These are phyloP conservation scores for Vararia minispora DNA, from an alignment of 768 basidiomycete genomes.

Conservation along the genomic window DNA sequence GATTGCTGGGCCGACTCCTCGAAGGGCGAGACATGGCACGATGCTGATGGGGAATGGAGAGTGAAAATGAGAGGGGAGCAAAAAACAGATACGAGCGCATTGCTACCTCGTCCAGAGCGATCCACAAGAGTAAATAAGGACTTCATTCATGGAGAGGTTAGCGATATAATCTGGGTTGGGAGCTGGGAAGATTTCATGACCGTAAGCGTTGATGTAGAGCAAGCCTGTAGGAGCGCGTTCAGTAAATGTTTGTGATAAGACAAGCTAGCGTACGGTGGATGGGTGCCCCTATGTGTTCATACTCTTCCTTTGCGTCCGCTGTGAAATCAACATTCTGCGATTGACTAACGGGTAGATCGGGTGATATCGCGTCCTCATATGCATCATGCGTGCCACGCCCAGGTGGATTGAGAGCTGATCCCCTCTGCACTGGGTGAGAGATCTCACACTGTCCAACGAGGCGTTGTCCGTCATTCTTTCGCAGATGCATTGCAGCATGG, in stretches of 20 bases:
- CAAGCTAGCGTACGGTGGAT: slow-evolving; percentile 43
- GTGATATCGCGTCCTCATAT: no score
- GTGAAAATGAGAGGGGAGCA: neutral
- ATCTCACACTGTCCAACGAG: slow-evolving; percentile 92
- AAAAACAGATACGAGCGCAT: no score
- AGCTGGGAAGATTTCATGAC: slow-evolving; percentile 82
- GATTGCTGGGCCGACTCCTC: slow-evolving; percentile 68
- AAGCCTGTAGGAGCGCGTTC: slow-evolving; percentile 35
- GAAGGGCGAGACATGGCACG: slow-evolving; percentile 83
- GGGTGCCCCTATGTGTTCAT: slow-evolving; percentile 45
- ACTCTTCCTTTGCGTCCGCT: slow-evolving; percentile 37
- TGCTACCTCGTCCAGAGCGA: slow-evolving; percentile 94
- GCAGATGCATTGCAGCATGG: slow-evolving; percentile 5
- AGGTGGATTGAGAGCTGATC: no score
- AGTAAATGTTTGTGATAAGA: neutral
- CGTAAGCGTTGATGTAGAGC: slow-evolving; percentile 86
- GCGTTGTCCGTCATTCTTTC: slow-evolving; percentile 59
- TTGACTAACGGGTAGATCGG: no score
- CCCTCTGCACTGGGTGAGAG: slow-evolving; percentile 71
- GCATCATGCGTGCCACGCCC: neutral
- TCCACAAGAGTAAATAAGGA: slow-evolving; percentile 86
- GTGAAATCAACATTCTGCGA: slow-evolving; percentile 60
- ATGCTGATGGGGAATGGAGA: slow-evolving; percentile 35
- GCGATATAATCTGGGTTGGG: slow-evolving; percentile 76
- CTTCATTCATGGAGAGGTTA: slow-evolving; percentile 45